phyloP scores from a whole-genome alignment of 164 flowering plant species.

The grape (Vitis vinifera) region DNA sequence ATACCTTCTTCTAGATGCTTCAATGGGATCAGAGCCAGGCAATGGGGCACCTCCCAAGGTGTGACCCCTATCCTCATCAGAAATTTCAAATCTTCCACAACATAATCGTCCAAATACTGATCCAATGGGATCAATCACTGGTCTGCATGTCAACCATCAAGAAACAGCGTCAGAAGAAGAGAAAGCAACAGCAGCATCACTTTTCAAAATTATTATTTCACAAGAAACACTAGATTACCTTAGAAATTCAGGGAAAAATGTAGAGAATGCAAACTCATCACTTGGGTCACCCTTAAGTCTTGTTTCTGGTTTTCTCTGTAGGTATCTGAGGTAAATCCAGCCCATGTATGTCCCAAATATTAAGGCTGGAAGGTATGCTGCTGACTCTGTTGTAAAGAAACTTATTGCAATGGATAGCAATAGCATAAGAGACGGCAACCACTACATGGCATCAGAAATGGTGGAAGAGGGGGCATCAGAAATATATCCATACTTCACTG shows the following conservation, averaged over 20 bases:
- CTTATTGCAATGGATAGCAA: constrained; percentile 55
- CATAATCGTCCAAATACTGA: constrained; percentile 67
- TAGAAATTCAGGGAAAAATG: constrained; percentile 86
- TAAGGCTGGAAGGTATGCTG: constrained; percentile 72
- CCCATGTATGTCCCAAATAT: constrained; percentile 85
- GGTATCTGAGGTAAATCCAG: constrained; percentile 92
- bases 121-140: constrained; percentile 83
- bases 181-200: background rate
- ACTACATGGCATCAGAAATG: constrained; percentile 44
- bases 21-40: constrained; percentile 90
- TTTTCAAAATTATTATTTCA: background rate
- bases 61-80: constrained; percentile 53
- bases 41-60: constrained; percentile 59
- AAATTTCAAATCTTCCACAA: constrained; percentile 68
- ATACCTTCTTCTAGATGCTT: constrained; percentile 96
- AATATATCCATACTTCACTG: background rate
- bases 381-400: constrained; percentile 60
- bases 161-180: constrained; percentile 5
- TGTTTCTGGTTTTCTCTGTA: constrained; percentile 81
- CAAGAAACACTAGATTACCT: constrained; percentile 41
- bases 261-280: constrained; percentile 90
- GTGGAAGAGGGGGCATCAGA: background rate
- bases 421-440: constrained; percentile 80
- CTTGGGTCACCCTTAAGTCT: constrained; percentile 87
- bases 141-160: constrained; percentile 51